phyloP scores from a whole-genome alignment of 345 rosid species.

The Linum tenue region DNA sequence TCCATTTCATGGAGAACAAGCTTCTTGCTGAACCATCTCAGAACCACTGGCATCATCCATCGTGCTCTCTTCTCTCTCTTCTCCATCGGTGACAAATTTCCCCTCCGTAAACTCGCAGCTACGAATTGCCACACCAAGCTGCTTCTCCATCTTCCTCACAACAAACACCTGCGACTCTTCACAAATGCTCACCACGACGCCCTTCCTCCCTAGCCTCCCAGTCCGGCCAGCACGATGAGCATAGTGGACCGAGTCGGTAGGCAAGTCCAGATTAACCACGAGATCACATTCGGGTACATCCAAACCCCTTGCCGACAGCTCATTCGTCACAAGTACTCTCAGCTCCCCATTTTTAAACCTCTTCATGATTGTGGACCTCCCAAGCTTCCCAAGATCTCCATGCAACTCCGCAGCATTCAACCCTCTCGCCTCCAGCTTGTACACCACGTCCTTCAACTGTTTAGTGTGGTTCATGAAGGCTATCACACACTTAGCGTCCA shows the following conservation, averaged over 20 bases:
- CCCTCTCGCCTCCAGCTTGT: slow-evolving; percentile 86
- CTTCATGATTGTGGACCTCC: slow-evolving; percentile 67
- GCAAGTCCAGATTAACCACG: slow-evolving; percentile 78
- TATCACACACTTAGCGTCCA: slow-evolving; percentile 71
- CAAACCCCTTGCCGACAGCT: slow-evolving; percentile 89
- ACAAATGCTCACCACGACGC: slow-evolving; percentile 70
- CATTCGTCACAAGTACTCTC: slow-evolving; percentile 75
- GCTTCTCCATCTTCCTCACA: slow-evolving; percentile 81
- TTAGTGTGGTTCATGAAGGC: slow-evolving; percentile 85
- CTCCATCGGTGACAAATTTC: slow-evolving; percentile 45
- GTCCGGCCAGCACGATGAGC: slow-evolving; percentile 92
- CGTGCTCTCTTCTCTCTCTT: slow-evolving; percentile 23
- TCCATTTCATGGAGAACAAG: too few species aligned
- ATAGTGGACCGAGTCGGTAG: slow-evolving; percentile 68
- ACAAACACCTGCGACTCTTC: slow-evolving; percentile 79
- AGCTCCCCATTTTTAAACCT: slow-evolving; percentile 81
- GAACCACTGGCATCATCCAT: too few species aligned
- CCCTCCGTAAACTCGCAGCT: slow-evolving; percentile 84
- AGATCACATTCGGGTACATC: slow-evolving; percentile 89
- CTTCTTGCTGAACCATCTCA: too few species aligned
- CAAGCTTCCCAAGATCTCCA: slow-evolving; percentile 93
- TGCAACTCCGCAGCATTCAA: slow-evolving; percentile 74
- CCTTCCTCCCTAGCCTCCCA: slow-evolving; percentile 82
- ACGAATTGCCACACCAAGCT: slow-evolving; percentile 54
- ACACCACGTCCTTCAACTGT: slow-evolving; percentile 86